Conservation (phyloP, 495 filamentous ascomycete species). For the Aspergillus ellipticus region DNA sequence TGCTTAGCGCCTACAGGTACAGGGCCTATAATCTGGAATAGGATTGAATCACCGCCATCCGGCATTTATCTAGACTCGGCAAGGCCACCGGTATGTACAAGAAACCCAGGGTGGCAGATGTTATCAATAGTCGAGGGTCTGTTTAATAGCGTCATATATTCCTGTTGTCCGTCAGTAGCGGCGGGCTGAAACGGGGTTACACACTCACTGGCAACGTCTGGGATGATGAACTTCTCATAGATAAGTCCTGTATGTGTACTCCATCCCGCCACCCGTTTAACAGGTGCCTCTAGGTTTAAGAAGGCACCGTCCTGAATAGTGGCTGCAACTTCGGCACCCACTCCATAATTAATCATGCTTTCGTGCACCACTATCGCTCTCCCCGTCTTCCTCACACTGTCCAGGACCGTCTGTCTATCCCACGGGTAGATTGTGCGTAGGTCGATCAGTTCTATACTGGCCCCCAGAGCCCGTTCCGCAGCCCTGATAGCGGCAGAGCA, state of each 20-base stretch:
- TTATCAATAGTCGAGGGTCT: slow-evolving; percentile 51
- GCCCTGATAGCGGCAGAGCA: slow-evolving; percentile 76
- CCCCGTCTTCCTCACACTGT: slow-evolving; percentile 87
- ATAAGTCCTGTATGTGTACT: slow-evolving; percentile 78
- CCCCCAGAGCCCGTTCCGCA: slow-evolving; percentile 75
- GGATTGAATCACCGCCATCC: too few relatives aligned
- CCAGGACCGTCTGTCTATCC: slow-evolving; percentile 80
- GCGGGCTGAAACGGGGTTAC: neutral
- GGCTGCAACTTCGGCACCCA: slow-evolving; percentile 90
- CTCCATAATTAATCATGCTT: slow-evolving; percentile 89
- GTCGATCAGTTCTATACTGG: slow-evolving; percentile 86
- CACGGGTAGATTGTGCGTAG: slow-evolving; percentile 90
- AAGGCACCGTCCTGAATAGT: slow-evolving; percentile 91
- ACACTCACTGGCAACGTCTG: slow-evolving; percentile 84
- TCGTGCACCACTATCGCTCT: slow-evolving; percentile 92
- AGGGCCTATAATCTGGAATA: too few relatives aligned
- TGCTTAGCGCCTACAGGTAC: too few relatives aligned
- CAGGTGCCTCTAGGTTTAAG: slow-evolving; percentile 83
- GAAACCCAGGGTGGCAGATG: too few relatives aligned
- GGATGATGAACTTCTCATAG: slow-evolving; percentile 85
- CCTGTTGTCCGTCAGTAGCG: slow-evolving; percentile 30
- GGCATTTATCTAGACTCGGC: neutral
- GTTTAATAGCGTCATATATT: slow-evolving; percentile 64
- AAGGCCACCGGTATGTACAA: neutral
- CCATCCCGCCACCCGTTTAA: slow-evolving; percentile 88